phyloP scores from a whole-genome alignment of 2,329 filamentous ascomycete species.

The Sclerotinia spermophila region DNA sequence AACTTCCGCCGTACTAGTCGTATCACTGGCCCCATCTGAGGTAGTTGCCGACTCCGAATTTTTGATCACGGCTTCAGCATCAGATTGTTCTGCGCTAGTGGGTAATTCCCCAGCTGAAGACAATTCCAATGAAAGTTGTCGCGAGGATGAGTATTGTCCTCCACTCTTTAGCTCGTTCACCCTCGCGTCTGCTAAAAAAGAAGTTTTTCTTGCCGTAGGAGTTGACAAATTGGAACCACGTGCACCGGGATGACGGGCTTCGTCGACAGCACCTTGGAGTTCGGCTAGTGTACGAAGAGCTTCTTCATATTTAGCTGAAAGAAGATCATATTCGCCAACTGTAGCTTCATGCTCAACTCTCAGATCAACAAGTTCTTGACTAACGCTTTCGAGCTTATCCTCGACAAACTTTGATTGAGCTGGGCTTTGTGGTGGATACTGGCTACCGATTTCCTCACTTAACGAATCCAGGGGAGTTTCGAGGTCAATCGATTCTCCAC shows the following conservation, averaged over 20 bases:
- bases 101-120: conserved; percentile 80
- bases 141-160: conserved; percentile 71
- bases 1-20: conserved; percentile 60
- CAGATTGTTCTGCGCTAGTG: conserved; percentile 59
- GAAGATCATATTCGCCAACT: conserved; percentile 72
- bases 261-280: conserved; percentile 80
- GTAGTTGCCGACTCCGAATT: conserved; percentile 31
- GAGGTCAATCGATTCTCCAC: conserved; percentile 39
- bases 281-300: conserved; percentile 77
- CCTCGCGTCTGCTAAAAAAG: conserved; percentile 79
- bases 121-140: conserved; percentile 89
- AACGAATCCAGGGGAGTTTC: conserved; percentile 37
- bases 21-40: conserved; percentile 40
- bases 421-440: conserved; percentile 55
- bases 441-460: conserved; percentile 32
- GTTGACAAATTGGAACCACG: conserved; percentile 55
- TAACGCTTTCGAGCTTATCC: conserved; percentile 88
- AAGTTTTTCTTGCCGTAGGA: conserved; percentile 59
- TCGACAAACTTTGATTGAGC: conserved; percentile 82
- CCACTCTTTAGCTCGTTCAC: conserved; percentile 67
- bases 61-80: conserved; percentile 51
- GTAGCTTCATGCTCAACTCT: conserved; percentile 87
- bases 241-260: conserved; percentile 56
- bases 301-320: conserved; percentile 88
- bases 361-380: conserved; percentile 86